phyloP scores from a whole-genome alignment of 306 rosid species.

The Hylodesmum podocarpum region DNA sequence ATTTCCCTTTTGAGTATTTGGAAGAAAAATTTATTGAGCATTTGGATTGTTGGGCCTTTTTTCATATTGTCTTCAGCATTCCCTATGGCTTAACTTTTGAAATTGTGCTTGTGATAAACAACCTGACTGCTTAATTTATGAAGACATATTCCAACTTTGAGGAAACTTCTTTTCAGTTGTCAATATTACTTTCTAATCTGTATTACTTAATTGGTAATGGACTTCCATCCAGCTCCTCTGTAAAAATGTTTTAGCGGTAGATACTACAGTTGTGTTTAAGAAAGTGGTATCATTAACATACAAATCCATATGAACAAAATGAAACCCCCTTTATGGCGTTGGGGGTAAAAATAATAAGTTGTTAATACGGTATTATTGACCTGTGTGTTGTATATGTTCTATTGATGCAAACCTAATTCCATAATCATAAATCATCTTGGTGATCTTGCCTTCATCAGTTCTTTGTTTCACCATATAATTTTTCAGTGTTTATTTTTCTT shows the following conservation, averaged over 20 bases:
- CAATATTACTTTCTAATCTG: constrained; percentile 8
- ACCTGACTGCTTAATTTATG: neutral
- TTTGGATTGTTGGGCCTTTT: neutral
- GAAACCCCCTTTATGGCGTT: neutral
- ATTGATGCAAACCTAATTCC: neutral
- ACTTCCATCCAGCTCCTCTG: neutral
- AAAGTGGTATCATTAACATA: constrained; percentile 13
- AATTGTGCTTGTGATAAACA: constrained; percentile 7
- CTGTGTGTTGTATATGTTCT: neutral
- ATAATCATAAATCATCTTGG: neutral
- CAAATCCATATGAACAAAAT: neutral
- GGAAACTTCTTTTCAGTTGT: constrained; percentile 6
- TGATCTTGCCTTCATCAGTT: neutral
- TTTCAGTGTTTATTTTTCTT: no score
- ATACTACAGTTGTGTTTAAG: neutral
- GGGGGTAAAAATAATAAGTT: neutral
- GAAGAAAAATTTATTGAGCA: neutral
- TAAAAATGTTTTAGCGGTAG: neutral
- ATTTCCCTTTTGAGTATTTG: neutral
- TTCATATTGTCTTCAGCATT: neutral
- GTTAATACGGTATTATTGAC: neutral
- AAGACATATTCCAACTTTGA: constrained; percentile 1
- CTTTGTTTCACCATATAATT: constrained; percentile 4
- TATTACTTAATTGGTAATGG: neutral
- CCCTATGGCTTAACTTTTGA: neutral